These are phyloP conservation scores for Pichia heedii DNA, from an alignment of 805 yeast genomes.

Conservation along the genomic window DNA sequence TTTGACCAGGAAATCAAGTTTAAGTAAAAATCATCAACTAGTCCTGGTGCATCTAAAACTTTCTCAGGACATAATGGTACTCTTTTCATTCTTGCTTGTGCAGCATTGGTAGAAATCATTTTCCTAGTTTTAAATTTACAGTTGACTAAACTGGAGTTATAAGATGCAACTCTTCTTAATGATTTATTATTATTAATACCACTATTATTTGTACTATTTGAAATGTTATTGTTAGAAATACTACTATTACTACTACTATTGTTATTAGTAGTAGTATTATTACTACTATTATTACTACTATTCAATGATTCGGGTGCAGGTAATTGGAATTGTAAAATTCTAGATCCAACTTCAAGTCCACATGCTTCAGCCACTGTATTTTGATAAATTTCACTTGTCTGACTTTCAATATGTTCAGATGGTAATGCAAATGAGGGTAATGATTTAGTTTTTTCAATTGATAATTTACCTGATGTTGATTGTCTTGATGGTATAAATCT, in stretches of 20 bases:
- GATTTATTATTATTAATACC: neutral
- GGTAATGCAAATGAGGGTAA: constrained; percentile 31
- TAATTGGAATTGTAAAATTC: constrained; percentile 84
- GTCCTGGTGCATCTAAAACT: constrained; percentile 93
- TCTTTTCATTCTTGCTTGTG: constrained; percentile 62
- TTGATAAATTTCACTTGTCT: constrained; percentile 51
- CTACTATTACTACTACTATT: neutral
- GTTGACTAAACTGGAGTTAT: constrained; percentile 8
- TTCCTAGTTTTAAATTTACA: constrained; percentile 16
- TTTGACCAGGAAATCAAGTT: constrained; percentile 84
- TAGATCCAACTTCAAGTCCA: constrained; percentile 73
- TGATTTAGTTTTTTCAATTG: constrained; percentile 30
- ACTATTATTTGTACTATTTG: constrained; percentile 15
- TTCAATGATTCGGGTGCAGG: constrained; percentile 51
- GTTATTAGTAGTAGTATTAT: constrained; percentile 12
- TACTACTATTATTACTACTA: neutral
- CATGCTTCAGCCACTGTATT: constrained; percentile 90
- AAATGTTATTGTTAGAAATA: no score
- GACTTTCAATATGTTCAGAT: constrained; percentile 44
- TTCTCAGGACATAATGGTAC: constrained; percentile 85
- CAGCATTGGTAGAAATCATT: constrained; percentile 34
- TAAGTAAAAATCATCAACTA: constrained; percentile 85
- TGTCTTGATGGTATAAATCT: constrained; percentile 55
- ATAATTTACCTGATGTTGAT: constrained; percentile 38
- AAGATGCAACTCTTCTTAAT: constrained; percentile 17